Evolutionary conservation across 1,284 basidiomycete species (phyloP).

Genomic region (Trametes polyzona): DNA sequence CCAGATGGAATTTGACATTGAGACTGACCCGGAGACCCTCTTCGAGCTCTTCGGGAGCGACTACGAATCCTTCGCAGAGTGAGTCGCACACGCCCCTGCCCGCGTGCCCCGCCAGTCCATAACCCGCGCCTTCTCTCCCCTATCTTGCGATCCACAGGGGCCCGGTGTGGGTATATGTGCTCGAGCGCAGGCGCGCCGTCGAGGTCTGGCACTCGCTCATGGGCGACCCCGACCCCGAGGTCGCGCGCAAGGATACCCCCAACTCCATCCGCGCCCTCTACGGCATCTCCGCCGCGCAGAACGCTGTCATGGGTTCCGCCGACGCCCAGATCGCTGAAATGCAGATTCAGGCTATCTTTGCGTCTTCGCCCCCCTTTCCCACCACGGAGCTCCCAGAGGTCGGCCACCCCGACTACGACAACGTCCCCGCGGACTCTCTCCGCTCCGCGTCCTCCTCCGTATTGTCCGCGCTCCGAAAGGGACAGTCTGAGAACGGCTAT

Average conservation of each 20-base stretch:
- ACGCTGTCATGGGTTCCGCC: conserved; percentile 72
- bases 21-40: conserved; percentile 75
- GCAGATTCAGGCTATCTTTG: conserved; percentile 76
- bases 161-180: conserved; percentile 85
- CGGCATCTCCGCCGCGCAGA: conserved; percentile 55
- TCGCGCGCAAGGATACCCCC: conserved; percentile 57
- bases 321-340: conserved; percentile 69
- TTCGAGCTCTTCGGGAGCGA: conserved; percentile 79
- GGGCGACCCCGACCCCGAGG: conserved; percentile 61
- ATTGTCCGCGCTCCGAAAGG: conserved; percentile 48
- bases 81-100: conserved; percentile 39
- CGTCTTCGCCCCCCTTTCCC: conserved; percentile 77
- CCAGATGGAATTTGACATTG: conserved; percentile 82
- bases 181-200: conserved; percentile 76
- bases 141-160: conserved; percentile 49
- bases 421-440: conserved; percentile 45
- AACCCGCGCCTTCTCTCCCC: background rate
- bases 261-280: conserved; percentile 71
- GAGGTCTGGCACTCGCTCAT: conserved; percentile 78
- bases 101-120: conserved; percentile 4
- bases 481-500: conserved; percentile 39
- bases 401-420: conserved; percentile 25
- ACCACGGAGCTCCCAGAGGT: conserved; percentile 62
- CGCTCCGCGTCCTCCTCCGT: conserved; percentile 51
- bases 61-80: conserved; percentile 74